Conservation (phyloP, 2,329 filamentous ascomycete species). For the Cytospora paraplurivora region DNA sequence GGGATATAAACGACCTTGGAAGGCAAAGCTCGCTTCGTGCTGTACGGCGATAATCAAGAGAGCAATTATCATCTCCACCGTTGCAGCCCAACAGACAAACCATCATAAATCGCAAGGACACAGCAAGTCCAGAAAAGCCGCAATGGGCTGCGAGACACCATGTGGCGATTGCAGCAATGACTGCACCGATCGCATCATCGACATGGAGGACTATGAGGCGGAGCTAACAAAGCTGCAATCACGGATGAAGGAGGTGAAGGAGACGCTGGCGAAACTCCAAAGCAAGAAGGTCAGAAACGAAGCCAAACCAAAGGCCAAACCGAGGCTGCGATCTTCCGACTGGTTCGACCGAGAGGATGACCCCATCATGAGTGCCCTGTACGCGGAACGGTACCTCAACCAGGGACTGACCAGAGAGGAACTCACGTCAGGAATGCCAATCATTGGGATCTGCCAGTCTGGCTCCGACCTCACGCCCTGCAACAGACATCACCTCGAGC, state of each 20-base stretch:
- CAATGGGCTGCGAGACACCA: constrained; percentile 21
- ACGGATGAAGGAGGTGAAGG: constrained; percentile 32
- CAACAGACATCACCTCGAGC: constrained; percentile 51
- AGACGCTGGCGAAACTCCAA: constrained; percentile 27
- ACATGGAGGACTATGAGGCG: constrained; percentile 36
- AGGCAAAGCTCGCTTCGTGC: not conserved
- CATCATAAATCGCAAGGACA: not conserved
- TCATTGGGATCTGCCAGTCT: constrained; percentile 55
- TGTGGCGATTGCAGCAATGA: constrained; percentile 25
- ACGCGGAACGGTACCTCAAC: constrained; percentile 54
- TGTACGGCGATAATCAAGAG: not conserved
- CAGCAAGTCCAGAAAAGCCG: not conserved
- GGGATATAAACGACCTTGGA: not conserved
- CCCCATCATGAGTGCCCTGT: constrained; percentile 39
- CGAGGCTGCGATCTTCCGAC: constrained; percentile 41
- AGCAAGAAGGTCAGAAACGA: constrained; percentile 5
- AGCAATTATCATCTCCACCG: not conserved
- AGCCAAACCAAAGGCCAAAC: constrained; percentile 2
- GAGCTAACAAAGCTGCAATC: constrained; percentile 32
- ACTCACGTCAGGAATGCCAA: constrained; percentile 50
- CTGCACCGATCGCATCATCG: constrained; percentile 18
- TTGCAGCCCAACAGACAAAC: not conserved
- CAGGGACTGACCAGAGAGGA: constrained; percentile 52
- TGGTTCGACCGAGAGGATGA: constrained; percentile 49
- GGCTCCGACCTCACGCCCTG: constrained; percentile 54